Percentiles rank a stretch among this genome's conserved stretches.
These are phyloP conservation scores for Colletotrichum sp. DNA, from an alignment of 2,329 filamentous ascomycete species.

Conservation along the genomic window DNA sequence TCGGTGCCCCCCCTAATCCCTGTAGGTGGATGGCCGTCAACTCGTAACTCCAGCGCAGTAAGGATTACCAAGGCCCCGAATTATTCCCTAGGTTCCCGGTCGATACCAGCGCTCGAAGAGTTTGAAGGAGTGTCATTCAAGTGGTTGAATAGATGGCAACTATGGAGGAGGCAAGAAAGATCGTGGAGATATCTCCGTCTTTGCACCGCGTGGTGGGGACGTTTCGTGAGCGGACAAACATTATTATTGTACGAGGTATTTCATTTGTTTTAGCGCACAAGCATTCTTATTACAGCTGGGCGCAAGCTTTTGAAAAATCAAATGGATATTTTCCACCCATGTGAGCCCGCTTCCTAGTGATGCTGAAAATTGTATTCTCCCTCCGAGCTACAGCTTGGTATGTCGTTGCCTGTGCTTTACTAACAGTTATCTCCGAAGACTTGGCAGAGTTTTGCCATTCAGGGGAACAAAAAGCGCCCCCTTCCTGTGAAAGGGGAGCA, in stretches of 20 bases:
- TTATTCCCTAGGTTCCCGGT: not conserved
- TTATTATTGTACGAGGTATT: not conserved
- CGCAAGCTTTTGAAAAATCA: not conserved
- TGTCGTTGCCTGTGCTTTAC: not conserved
- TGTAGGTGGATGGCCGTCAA: not conserved
- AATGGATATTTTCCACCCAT: not conserved
- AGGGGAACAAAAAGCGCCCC: not conserved
- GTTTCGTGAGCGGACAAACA: not conserved
- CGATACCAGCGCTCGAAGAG: not conserved
- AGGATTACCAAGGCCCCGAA: not conserved
- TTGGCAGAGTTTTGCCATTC: not conserved
- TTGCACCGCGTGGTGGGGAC: not conserved
- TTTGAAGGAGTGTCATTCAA: not conserved
- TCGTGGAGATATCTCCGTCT: not conserved
- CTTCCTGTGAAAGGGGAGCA: not conserved
- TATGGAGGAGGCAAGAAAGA: not conserved
- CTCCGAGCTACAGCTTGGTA: not conserved
- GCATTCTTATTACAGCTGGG: not conserved
- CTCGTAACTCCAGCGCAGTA: not conserved
- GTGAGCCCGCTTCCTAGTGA: not conserved
- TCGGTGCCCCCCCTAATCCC: not conserved
- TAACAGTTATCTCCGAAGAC: not conserved
- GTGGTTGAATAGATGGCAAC: not conserved
- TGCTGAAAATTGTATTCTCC: not conserved
- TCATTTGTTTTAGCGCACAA: not conserved